A percentile compares a stretch with the other conserved stretches of the same genome.
phyloP scores from a whole-genome alignment of 2,329 filamentous ascomycete genomes.

The Ceratocystis colombiana region DNA sequence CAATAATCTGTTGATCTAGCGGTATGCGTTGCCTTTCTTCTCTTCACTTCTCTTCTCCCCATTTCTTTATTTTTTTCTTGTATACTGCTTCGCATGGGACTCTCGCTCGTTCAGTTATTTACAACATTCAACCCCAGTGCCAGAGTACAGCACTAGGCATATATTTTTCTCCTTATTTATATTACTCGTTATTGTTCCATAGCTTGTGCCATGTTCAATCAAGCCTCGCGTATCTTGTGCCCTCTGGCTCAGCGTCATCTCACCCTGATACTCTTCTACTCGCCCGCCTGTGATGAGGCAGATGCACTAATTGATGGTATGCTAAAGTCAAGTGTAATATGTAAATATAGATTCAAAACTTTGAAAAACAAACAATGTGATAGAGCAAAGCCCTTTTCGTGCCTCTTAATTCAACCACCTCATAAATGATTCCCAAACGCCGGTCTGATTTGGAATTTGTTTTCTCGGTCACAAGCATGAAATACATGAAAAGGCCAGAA shows the following conservation, averaged over 20 bases:
- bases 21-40: background rate
- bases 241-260: background rate
- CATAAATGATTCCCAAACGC: conserved; percentile 16
- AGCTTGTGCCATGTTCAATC: conserved; percentile 11
- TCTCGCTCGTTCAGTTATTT: conserved; percentile 8
- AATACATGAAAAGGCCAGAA: conserved; percentile 3
- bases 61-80: conserved; percentile 17
- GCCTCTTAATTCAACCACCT: background rate
- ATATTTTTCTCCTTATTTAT: conserved; percentile 16
- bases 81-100: conserved; percentile 17
- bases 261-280: background rate
- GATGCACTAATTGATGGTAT: too few relatives aligned
- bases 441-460: conserved; percentile 12
- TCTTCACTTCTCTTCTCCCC: conserved; percentile 1
- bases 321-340: background rate
- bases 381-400: background rate
- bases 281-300: too few relatives aligned
- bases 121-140: background rate
- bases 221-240: background rate
- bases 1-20: conserved; percentile 8
- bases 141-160: conserved; percentile 8
- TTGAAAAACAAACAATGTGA: background rate
- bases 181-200: conserved; percentile 13
- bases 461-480: conserved; percentile 20
- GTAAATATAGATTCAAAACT: conserved; percentile 2